Evolutionary conservation across 768 basidiomycete species (phyloP).

Genomic region (Leccinum subtestaceum): DNA sequence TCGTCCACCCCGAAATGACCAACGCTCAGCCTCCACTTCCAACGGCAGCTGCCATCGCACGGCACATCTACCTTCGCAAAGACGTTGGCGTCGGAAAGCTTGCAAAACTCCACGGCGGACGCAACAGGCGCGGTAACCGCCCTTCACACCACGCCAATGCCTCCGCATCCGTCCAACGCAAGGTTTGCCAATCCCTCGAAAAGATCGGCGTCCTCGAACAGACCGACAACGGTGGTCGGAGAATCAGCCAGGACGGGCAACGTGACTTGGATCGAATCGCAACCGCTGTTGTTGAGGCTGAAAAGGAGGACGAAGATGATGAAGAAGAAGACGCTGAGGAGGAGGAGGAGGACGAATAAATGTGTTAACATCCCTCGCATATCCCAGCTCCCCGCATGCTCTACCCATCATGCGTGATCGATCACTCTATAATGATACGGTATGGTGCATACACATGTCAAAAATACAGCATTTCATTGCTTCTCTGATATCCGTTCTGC

Average conservation of each 20-base stretch:
- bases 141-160: constrained; percentile 91
- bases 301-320: constrained; percentile 70
- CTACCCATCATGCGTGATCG: constrained; percentile 20
- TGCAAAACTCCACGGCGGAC: constrained; percentile 94
- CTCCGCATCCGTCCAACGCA: constrained; percentile 88
- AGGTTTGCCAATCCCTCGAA: constrained; percentile 94
- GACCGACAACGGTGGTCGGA: constrained; percentile 89
- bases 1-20: not conserved
- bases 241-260: constrained; percentile 96
- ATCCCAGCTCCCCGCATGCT: constrained; percentile 21
- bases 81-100: constrained; percentile 92
- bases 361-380: constrained; percentile 13
- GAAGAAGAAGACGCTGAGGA: constrained; percentile 73
- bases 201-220: constrained; percentile 98
- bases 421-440: constrained; percentile 35
- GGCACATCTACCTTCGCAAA: constrained; percentile 99
- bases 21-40: not conserved
- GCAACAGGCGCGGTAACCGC: constrained; percentile 94
- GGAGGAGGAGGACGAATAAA: constrained; percentile 47
- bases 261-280: constrained; percentile 94
- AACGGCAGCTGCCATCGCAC: constrained; percentile 82
- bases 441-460: constrained; percentile 37
- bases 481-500: constrained; percentile 3
- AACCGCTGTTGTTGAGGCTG: constrained; percentile 80
- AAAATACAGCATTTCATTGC: constrained; percentile 30